A percentile compares a stretch with the other conserved stretches of the same genome.
Evolutionary conservation across 495 filamentous ascomycete species (phyloP).

Genomic region (Mytilinidion resinicola): DNA sequence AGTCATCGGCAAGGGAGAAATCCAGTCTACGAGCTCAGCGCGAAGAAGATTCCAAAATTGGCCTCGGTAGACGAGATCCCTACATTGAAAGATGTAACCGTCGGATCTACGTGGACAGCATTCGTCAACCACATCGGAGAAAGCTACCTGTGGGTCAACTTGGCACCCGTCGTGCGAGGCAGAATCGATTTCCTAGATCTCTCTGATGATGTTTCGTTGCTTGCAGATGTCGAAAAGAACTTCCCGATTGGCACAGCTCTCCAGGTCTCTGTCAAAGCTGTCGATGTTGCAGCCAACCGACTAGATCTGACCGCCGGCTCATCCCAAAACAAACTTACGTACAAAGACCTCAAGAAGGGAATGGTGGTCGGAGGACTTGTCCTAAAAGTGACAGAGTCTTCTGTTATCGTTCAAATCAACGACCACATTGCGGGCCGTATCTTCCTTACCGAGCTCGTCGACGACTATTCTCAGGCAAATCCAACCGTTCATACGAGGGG

Average conservation of each 20-base stretch:
- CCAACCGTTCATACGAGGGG: conserved; percentile 67
- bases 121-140: conserved; percentile 84
- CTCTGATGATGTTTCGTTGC: conserved; percentile 71
- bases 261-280: conserved; percentile 63
- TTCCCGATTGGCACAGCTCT: conserved; percentile 87
- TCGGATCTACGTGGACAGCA: conserved; percentile 63
- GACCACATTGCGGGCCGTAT: conserved; percentile 67
- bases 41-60: conserved; percentile 62
- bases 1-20: conserved; percentile 69
- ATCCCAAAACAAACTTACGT: conserved; percentile 50
- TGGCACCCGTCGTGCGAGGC: conserved; percentile 86
- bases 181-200: conserved; percentile 74
- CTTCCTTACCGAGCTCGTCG: conserved; percentile 68
- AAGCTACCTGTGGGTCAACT: conserved; percentile 76
- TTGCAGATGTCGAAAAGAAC: conserved; percentile 68
- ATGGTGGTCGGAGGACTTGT: conserved; percentile 78
- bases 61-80: conserved; percentile 51
- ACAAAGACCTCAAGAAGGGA: conserved; percentile 62
- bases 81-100: conserved; percentile 64
- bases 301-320: conserved; percentile 76
- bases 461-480: conserved; percentile 74
- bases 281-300: conserved; percentile 65
- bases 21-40: conserved; percentile 82
- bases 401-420: conserved; percentile 78
- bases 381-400: conserved; percentile 76